Evolutionary conservation across 352 stramenopile species (phyloP).

Genomic region (Phytopythium sindhum): DNA sequence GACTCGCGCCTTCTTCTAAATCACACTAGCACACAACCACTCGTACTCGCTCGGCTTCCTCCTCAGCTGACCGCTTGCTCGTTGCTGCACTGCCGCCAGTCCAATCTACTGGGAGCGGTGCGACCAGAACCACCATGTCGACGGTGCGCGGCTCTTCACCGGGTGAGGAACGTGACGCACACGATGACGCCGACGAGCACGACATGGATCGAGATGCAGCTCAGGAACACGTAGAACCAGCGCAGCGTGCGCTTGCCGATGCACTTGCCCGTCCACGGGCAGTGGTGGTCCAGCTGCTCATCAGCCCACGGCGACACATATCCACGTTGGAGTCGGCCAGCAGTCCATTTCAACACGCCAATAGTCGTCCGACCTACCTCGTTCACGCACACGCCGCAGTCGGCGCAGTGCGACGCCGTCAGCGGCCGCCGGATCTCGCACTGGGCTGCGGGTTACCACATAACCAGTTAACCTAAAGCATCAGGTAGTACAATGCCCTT

Average conservation of each 20-base stretch:
- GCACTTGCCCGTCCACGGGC: conserved; percentile 91
- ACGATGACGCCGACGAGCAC: conserved; percentile 44
- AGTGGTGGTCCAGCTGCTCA: conserved; percentile 87
- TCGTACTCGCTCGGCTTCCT: background rate
- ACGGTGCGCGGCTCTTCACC: conserved; percentile 5
- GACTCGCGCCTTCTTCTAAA: too few relatives aligned
- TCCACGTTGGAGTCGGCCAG: background rate
- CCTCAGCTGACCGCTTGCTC: too few relatives aligned
- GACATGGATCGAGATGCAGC: conserved; percentile 61
- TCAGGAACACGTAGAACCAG: conserved; percentile 82
- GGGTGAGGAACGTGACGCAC: conserved; percentile 30
- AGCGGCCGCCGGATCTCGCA: conserved; percentile 69
- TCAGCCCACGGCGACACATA: conserved; percentile 4
- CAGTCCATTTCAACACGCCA: background rate
- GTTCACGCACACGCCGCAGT: conserved; percentile 71
- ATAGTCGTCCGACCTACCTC: conserved; percentile 26
- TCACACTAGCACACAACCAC: too few relatives aligned
- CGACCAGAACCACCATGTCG: background rate
- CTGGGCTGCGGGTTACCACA: conserved; percentile 36
- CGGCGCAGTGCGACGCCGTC: conserved; percentile 73
- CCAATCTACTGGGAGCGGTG: too few relatives aligned
- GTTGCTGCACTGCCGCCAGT: too few relatives aligned
- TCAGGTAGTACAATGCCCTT: background rate
- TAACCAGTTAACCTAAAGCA: background rate
- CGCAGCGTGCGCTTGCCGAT: conserved; percentile 78